phyloP scores from a whole-genome alignment of 139 green algal species.

The Yamagishiella unicocca region DNA sequence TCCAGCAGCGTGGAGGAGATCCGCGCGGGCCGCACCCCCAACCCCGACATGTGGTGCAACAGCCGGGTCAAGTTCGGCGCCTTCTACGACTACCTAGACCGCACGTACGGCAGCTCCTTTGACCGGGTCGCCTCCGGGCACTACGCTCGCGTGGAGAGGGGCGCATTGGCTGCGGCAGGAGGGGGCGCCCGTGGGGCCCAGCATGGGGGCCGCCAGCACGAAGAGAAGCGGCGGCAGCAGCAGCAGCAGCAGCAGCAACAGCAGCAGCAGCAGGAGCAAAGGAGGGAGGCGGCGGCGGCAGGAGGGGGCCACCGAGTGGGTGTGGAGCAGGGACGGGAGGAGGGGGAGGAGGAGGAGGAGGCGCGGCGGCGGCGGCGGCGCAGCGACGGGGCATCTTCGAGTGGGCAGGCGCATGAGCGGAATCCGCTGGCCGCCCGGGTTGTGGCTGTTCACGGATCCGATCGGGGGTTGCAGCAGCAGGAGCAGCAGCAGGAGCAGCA shows the following conservation, averaged over 20 bases:
- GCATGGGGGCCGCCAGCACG: too few species aligned
- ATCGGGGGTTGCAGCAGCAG: neutral
- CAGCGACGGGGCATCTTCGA: neutral
- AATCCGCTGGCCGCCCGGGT: too few species aligned
- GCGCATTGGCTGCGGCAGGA: neutral
- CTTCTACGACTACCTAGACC: constrained; percentile 89
- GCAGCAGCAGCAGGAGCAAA: neutral
- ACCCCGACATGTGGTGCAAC: constrained; percentile 99
- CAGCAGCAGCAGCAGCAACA: neutral
- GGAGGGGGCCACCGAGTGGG: neutral
- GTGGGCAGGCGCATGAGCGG: neutral
- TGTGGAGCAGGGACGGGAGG: neutral
- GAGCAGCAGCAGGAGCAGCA: constrained; percentile 59
- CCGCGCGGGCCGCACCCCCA: constrained; percentile 91
- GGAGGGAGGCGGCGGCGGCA: too few species aligned
- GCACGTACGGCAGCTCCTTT: constrained; percentile 48
- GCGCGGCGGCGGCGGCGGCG: neutral
- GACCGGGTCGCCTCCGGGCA: constrained; percentile 57
- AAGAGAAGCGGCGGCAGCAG: too few species aligned
- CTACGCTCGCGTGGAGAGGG: constrained; percentile 56
- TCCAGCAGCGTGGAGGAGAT: constrained; percentile 88
- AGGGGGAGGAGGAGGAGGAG: neutral
- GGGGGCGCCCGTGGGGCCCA: too few species aligned
- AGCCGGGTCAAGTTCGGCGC: constrained; percentile 78
- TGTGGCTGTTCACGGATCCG: too few species aligned